A percentile compares a stretch with the other conserved stretches of the same genome.
Conservation (phyloP, 345 rosid species). For the Schrenkiella parvula region DNA sequence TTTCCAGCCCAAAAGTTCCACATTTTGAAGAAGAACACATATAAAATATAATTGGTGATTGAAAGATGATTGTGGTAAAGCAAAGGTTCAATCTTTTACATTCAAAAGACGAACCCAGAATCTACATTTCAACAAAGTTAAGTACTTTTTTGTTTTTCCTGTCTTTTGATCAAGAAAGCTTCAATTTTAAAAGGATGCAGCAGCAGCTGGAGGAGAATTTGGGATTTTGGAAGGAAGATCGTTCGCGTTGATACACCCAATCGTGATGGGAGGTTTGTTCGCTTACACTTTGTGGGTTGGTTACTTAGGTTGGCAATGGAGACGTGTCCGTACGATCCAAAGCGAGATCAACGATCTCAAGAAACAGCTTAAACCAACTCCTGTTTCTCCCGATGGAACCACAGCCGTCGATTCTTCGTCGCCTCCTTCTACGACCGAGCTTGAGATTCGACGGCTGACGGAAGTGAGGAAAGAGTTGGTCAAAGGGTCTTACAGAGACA, state of each 20-base stretch:
- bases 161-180: not conserved
- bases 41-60: not conserved
- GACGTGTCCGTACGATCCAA: constrained; percentile 76
- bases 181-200: constrained; percentile 52
- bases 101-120: not conserved
- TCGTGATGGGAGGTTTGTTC: constrained; percentile 61
- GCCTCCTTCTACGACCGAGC: constrained; percentile 42
- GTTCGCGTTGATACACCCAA: constrained; percentile 67
- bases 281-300: constrained; percentile 61
- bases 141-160: not conserved
- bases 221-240: constrained; percentile 88
- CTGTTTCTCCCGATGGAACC: constrained; percentile 63
- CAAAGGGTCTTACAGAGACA: constrained; percentile 50
- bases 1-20: not conserved
- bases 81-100: not conserved
- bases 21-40: not conserved
- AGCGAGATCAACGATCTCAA: constrained; percentile 63
- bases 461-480: constrained; percentile 49
- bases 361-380: constrained; percentile 65
- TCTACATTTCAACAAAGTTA: not conserved
- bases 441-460: constrained; percentile 57
- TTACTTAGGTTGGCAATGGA: constrained; percentile 97
- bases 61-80: not conserved
- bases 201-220: constrained; percentile 69
- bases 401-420: constrained; percentile 46